Percentiles rank a stretch among this genome's conserved stretches.
Evolutionary conservation across 176 grass and related monocot genomes (phyloP).

Genomic region (Metroxylon sagu): DNA sequence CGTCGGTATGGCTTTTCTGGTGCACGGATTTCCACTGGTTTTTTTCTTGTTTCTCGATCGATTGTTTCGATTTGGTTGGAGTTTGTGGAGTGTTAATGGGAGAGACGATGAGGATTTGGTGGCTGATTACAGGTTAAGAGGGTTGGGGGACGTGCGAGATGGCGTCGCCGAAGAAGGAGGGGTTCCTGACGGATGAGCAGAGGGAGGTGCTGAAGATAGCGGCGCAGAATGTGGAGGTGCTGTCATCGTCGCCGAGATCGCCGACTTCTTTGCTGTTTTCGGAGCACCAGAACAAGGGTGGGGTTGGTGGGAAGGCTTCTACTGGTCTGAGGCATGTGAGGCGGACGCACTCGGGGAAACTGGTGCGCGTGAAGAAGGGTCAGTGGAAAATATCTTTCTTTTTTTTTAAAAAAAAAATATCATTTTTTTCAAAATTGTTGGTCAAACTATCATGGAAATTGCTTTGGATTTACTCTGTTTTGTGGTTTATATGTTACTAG

Average conservation of each 20-base stretch:
- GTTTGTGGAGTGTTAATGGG: too few relatives aligned
- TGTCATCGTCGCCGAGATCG: slow-evolving; percentile 58
- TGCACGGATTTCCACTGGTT: too few relatives aligned
- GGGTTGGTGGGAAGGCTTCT: slow-evolving; percentile 5
- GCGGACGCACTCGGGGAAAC: slow-evolving; percentile 79
- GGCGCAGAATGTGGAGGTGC: slow-evolving; percentile 73
- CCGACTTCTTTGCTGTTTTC: slow-evolving; percentile 49
- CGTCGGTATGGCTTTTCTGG: too few relatives aligned
- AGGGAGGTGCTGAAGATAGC: slow-evolving; percentile 83
- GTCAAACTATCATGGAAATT: too few relatives aligned
- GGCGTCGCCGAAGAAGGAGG: slow-evolving; percentile 86
- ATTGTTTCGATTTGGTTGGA: too few relatives aligned
- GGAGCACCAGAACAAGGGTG: slow-evolving; percentile 50
- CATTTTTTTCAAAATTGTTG: too few relatives aligned
- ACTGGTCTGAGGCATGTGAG: slow-evolving; percentile 44
- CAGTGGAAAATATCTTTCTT: not conserved
- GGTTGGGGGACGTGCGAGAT: slow-evolving; percentile 13
- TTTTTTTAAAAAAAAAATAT: too few relatives aligned
- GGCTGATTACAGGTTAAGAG: slow-evolving; percentile 1
- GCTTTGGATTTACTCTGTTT: too few relatives aligned
- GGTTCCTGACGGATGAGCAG: slow-evolving; percentile 90
- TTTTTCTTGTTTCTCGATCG: too few relatives aligned
- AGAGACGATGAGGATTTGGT: slow-evolving; percentile 3
- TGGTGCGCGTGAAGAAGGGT: slow-evolving; percentile 96
- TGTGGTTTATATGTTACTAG: too few relatives aligned